These are phyloP conservation scores for Pterocarpus macrocarpus DNA, from an alignment of 306 rosid genomes.

Conservation along the genomic window DNA sequence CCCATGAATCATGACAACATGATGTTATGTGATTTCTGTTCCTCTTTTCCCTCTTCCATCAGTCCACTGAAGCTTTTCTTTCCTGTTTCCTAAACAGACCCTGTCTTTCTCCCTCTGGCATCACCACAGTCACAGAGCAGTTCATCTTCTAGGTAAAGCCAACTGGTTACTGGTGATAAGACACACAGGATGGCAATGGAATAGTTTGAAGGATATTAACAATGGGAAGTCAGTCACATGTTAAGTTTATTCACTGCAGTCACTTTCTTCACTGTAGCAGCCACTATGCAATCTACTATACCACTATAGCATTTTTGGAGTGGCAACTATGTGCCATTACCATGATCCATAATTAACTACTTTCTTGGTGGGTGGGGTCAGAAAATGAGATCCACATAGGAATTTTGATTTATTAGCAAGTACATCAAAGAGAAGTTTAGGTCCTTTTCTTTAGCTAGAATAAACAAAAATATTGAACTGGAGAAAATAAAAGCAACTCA, in stretches of 20 bases:
- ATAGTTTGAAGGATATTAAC: not conserved
- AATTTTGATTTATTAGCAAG: conserved; percentile 11
- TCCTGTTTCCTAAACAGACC: not conserved
- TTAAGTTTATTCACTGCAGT: not conserved
- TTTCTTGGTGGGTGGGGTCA: conserved; percentile 19
- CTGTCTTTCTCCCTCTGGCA: not conserved
- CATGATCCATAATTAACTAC: not conserved
- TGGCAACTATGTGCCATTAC: not conserved
- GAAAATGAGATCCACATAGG: conserved; percentile 29
- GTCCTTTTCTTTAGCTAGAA: not conserved
- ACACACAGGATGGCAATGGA: conserved; percentile 10
- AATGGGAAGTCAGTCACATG: not conserved
- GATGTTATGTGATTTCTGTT: not conserved
- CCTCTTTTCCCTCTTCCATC: conserved; percentile 10
- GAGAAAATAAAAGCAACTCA: conserved; percentile 41
- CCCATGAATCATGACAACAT: no score
- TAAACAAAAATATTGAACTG: not conserved
- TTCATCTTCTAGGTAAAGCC: conserved; percentile 25
- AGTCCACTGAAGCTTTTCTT: not conserved
- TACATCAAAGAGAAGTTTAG: conserved; percentile 31
- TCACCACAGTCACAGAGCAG: not conserved
- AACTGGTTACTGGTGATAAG: conserved; percentile 4
- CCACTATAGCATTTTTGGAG: no score
- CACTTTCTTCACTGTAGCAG: conserved; percentile 10
- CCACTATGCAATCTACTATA: not conserved